Evolutionary conservation across 305 asterid species (phyloP), one percentile per base, ranked within the genome.

Genomic region (Fraxinus sp.): DNA sequence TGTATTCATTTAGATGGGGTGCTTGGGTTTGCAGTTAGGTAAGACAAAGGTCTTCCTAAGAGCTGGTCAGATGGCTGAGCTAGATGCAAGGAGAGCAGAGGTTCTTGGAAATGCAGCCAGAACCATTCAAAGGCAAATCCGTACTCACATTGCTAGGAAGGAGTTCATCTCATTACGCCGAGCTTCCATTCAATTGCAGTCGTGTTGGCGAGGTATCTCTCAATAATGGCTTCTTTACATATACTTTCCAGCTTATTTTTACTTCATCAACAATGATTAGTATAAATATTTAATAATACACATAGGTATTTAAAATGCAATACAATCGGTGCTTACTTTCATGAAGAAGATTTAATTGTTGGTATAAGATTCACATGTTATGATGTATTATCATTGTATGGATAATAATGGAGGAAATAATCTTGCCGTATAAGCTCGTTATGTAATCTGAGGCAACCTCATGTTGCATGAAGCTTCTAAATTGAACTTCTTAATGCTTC

Each of bases 21-120:
- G 76, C 79, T 78, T 78, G 81, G 85, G 10, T 86, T 86, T 87
- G 86, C 95, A 97, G 99, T 92, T 95, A 83, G 99, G 99, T 84
- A 97, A 90, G 90, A 91, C 97, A 57, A 97, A 97, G 92, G 98
- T 97, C 85, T 97, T 97, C 90, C 90, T 97, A 79, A 92, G 99
- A 80, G 99, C 99, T 89, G 99, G 99, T 85, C 99, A 97, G 92
- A 97, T 97, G 99, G 99, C 99, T 64, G 98, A 95, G 90, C 92
- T 97, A 72, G 99, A 97, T 85, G 94, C 98, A 73, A 94, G 93
- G 86, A 92, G 99, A 89, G 94, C 98, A 66, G 98, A 92, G 91
- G 97, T 97, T 83, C 98, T 97, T 84, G 98, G 98, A 83, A 95
- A 95, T 90, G 98, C 99, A 80, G 99, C 99, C 85, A 91, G 90